These are phyloP conservation scores for Mycena indigotica DNA, from an alignment of 768 basidiomycete species.

Conservation along the genomic window DNA sequence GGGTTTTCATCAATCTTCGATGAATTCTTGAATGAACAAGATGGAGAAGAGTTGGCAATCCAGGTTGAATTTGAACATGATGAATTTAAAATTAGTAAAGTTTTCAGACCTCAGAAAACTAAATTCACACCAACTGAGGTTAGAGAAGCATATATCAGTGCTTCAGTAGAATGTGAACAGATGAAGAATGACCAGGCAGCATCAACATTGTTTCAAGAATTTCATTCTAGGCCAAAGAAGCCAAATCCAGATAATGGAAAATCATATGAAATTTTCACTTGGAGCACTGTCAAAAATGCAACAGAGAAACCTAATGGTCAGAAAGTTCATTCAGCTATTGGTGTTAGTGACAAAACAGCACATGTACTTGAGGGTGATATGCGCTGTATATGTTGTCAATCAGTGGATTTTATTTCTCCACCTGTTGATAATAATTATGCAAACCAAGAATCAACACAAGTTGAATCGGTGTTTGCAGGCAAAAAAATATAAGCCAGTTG, in stretches of 20 bases:
- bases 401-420: background rate
- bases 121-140: constrained; percentile 1
- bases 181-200: background rate
- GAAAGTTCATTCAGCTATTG: background rate
- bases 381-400: constrained; percentile 5
- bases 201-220: background rate
- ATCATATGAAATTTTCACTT: background rate
- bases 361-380: background rate
- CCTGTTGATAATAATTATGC: background rate
- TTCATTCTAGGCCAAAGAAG: background rate
- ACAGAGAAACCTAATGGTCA: background rate
- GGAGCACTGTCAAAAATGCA: no score
- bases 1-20: constrained; percentile 14
- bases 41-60: constrained; percentile 1
- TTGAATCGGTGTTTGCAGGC: background rate
- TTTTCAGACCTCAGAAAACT: background rate
- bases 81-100: constrained; percentile 1
- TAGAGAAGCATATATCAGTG: background rate
- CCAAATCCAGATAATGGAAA: background rate
- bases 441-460: background rate
- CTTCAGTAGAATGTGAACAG: background rate
- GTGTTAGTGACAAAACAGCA: background rate
- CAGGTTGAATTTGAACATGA: background rate
- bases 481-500: constrained; percentile 28
- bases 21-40: background rate